Evolutionary conservation across 1,284 basidiomycete genomes (phyloP).

Genomic region (Trichosporon faecale): DNA sequence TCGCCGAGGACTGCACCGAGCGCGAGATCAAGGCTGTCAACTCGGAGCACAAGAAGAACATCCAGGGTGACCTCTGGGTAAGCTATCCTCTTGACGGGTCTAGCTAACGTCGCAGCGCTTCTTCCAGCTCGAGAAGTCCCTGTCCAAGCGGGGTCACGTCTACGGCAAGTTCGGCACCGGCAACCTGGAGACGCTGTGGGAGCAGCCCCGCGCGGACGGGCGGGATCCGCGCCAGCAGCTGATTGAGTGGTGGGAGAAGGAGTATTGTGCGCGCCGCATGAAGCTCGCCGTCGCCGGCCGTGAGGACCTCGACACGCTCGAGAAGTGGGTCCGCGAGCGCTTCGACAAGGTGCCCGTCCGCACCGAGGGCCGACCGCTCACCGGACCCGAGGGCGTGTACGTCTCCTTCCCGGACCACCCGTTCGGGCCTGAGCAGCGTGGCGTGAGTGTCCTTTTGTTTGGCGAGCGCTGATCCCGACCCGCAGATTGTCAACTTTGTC

Average conservation of each 20-base stretch:
- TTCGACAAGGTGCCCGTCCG: conserved; percentile 47
- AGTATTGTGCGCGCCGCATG: conserved; percentile 95
- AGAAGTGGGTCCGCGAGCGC: conserved; percentile 46
- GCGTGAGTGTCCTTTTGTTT: conserved; percentile 58
- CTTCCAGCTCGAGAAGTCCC: conserved; percentile 90
- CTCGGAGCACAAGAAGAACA: conserved; percentile 97
- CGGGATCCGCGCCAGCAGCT: conserved; percentile 85
- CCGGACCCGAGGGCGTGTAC: conserved; percentile 45
- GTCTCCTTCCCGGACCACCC: conserved; percentile 70
- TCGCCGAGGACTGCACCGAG: conserved; percentile 79
- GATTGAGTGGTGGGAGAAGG: conserved; percentile 89
- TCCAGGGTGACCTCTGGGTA: conserved; percentile 85
- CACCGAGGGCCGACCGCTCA: conserved; percentile 36
- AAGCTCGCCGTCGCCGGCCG: conserved; percentile 84
- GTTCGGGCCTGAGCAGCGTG: conserved; percentile 67
- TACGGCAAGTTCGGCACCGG: conserved; percentile 94
- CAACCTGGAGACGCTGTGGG: conserved; percentile 77
- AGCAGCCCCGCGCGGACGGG: conserved; percentile 59
- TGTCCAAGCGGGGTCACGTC: conserved; percentile 73
- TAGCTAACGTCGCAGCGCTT: conserved; percentile 68
- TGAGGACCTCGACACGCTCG: conserved; percentile 58
- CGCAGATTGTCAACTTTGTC: conserved; percentile 73
- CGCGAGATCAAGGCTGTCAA: conserved; percentile 96
- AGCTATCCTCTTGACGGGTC: conserved; percentile 17
- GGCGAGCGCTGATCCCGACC: conserved; percentile 14